Percentiles rank a stretch among this genome's conserved stretches.
These are phyloP conservation scores for Emericellopsis terricola DNA, from an alignment of 495 filamentous ascomycete species.

Conservation along the genomic window DNA sequence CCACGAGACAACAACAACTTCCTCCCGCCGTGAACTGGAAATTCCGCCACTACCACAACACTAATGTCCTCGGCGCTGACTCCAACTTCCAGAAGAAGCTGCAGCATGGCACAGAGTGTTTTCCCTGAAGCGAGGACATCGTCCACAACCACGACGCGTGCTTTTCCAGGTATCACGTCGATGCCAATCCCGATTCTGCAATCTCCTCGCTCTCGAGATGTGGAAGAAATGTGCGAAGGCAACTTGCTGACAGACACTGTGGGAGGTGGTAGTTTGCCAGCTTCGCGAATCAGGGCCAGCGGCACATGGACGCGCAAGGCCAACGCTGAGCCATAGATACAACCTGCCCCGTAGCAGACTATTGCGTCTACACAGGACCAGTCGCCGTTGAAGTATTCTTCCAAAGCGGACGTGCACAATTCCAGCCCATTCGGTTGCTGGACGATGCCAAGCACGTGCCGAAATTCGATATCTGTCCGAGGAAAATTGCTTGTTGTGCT, in stretches of 20 bases:
- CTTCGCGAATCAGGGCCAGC: slow-evolving; percentile 37
- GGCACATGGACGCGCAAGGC: slow-evolving; percentile 25
- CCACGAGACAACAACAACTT: slow-evolving; percentile 29
- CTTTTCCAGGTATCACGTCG: slow-evolving; percentile 23
- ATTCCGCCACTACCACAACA: slow-evolving; percentile 42
- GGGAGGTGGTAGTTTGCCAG: slow-evolving; percentile 41
- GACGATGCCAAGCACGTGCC: slow-evolving; percentile 39
- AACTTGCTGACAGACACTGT: slow-evolving; percentile 30
- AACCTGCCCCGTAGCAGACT: slow-evolving; percentile 37
- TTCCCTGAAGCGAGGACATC: slow-evolving; percentile 44
- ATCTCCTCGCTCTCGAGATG: slow-evolving; percentile 14
- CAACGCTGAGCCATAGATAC: slow-evolving; percentile 37
- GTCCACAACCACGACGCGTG: slow-evolving; percentile 40
- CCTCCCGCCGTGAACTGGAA: slow-evolving; percentile 40
- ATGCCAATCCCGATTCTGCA: slow-evolving; percentile 33
- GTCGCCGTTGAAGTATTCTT: slow-evolving; percentile 26
- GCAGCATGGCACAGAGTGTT: slow-evolving; percentile 39
- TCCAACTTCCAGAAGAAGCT: slow-evolving; percentile 29
- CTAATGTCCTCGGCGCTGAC: slow-evolving; percentile 23
- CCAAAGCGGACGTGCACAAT: slow-evolving; percentile 35
- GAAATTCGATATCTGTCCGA: slow-evolving; percentile 32
- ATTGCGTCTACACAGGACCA: slow-evolving; percentile 30
- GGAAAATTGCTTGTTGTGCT: slow-evolving; percentile 32
- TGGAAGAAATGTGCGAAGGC: slow-evolving; percentile 38
- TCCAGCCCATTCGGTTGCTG: slow-evolving; percentile 33